Evolutionary conservation across 495 filamentous ascomycete genomes (phyloP), one percentile per base, ranked within the genome.

Genomic region (Lasiosphaeriaceae sp.): DNA sequence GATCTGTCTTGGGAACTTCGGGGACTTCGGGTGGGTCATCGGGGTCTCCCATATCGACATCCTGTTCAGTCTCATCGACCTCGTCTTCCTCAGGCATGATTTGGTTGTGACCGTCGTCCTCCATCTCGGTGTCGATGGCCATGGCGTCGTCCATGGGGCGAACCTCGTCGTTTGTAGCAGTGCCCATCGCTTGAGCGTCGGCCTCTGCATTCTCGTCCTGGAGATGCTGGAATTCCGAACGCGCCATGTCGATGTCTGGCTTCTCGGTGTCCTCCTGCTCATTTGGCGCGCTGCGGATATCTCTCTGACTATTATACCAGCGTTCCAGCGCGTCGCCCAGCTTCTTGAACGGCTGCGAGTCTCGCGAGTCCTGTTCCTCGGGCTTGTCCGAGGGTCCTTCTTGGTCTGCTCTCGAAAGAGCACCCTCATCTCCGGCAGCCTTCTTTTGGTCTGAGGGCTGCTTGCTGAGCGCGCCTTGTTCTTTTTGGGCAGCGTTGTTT

Each of bases 271-370:
- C 54, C 58, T 70, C 61, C 24, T 61, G 69, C 2, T 79, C 80
- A 12, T 85, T 75, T 47, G 88, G 80, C 50, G 89, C 75, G 35
- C 82, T 78, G 60, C 82, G 74, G 54, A 99, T 96, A 54, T 95
- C 83, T 24, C 81, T 79, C 60, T 92, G 89, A 59, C 85, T 86
- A 41, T 87, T 83, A 69, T 97, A 90, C 92, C 92, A 99, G 59
- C 86, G 78, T 63, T 97, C 92, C n/a, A 99, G 78, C 20, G 88
- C 86, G 74, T 97, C 90, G 2, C 95, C 95, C 54, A 99, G 80
- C 58, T 94, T 93, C 74, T 93, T 90, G 77, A 96, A 96, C 2
- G 90, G 85, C 52, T 87, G 77, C 20, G 69, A 64, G n/a, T 76
- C 74, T 12, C 74, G 60, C 29, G 69, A 69, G 51, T 77, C 76